These are phyloP conservation scores for Sedum album DNA, from an alignment of 164 flowering plant genomes.

Conservation along the genomic window DNA sequence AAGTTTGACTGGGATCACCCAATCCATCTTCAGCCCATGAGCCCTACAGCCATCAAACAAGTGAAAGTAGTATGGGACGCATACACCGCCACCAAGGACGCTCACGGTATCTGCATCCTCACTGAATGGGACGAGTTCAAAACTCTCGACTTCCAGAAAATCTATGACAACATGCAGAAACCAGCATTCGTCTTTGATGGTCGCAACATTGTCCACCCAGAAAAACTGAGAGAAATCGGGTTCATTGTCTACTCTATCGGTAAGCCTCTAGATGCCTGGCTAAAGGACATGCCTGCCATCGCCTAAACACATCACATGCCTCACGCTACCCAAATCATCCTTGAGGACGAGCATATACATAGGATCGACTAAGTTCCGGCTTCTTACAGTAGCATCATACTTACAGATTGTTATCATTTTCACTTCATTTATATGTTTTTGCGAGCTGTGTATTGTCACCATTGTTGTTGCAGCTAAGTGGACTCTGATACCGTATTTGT, in stretches of 20 bases:
- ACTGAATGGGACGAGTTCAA: no score
- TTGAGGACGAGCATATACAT: background rate
- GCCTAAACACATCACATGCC: background rate
- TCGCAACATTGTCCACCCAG: background rate
- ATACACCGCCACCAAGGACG: no score
- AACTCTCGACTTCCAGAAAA: no score
- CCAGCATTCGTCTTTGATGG: no score
- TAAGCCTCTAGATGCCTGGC: background rate
- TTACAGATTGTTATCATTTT: no score
- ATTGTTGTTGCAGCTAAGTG: background rate
- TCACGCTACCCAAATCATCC: background rate
- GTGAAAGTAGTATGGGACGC: no score
- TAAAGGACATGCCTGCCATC: background rate
- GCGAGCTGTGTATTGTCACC: background rate
- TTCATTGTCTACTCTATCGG: background rate
- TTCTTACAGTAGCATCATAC: background rate
- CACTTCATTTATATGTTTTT: background rate
- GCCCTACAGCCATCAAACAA: no score
- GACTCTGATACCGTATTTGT: no score
- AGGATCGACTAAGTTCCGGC: background rate
- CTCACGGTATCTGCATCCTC: no score
- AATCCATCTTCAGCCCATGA: no score
- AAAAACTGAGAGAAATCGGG: background rate
- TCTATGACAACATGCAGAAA: no score
- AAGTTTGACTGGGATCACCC: no score